Evolutionary conservation across 192 early-diverging fungal species (phyloP).

Genomic region (Mortierella alpina): DNA sequence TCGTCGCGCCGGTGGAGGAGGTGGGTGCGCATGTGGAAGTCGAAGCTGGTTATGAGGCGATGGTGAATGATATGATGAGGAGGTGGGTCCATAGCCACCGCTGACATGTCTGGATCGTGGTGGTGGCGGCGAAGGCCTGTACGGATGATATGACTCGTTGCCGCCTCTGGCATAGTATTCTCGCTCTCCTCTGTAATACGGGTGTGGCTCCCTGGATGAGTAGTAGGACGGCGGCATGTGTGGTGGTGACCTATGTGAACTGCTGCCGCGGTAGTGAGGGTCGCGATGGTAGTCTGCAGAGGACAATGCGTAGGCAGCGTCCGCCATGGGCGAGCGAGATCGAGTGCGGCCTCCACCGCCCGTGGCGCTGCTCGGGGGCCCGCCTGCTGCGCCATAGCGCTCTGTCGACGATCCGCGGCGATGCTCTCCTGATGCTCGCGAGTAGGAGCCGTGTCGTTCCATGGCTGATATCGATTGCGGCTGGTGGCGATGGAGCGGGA

Average conservation of each 20-base stretch:
- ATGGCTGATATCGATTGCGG: constrained; percentile 1
- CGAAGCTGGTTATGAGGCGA: constrained; percentile 51
- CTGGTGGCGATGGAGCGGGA: no score
- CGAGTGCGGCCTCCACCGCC: constrained; percentile 7
- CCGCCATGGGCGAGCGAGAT: constrained; percentile 44
- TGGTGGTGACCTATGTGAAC: constrained; percentile 44
- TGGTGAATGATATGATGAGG: constrained; percentile 39
- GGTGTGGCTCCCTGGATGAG: constrained; percentile 39
- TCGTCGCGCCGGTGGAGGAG: constrained; percentile 45
- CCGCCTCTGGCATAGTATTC: constrained; percentile 43
- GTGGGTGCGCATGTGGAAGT: constrained; percentile 46
- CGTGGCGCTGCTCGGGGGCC: constrained; percentile 1
- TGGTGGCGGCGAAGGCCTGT: constrained; percentile 48
- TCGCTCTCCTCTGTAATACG: constrained; percentile 43
- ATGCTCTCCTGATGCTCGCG: constrained; percentile 38
- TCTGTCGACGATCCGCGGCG: constrained; percentile 46
- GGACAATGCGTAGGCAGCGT: constrained; percentile 13
- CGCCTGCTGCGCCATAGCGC: constrained; percentile 22
- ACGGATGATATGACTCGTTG: constrained; percentile 40
- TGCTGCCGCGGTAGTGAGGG: constrained; percentile 21
- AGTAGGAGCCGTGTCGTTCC: constrained; percentile 53
- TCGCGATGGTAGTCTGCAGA: constrained; percentile 44
- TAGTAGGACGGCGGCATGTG: constrained; percentile 42
- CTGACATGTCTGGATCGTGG: constrained; percentile 48
- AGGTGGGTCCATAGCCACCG: constrained; percentile 26